Base-by-base conservation (phyloP, 2,329 filamentous ascomycete genomes). In the Coniochaeta prunicola region DNA sequence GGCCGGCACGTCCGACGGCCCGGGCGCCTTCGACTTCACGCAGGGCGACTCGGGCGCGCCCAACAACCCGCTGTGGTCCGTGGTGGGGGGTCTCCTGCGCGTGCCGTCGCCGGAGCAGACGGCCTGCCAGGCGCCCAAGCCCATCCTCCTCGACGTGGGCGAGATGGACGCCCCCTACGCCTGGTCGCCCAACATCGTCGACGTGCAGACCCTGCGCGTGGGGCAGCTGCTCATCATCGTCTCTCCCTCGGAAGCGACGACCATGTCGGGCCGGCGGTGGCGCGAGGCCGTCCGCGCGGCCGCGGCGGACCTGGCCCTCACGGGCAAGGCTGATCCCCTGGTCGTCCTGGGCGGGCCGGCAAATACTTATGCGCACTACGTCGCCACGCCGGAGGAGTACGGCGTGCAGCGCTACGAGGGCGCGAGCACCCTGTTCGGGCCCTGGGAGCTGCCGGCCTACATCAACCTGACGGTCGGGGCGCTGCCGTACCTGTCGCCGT, bases 191-290 rank as follows among this genome's bases (percentile, higher is more conserved):
- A 96, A 96, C 66, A 89, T 96, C 62, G 88, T 96, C 58, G 91
- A 97, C 69, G 81, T 96, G 28, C 92, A 96, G 71, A 76, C 90
- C 19, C 77, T 96, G 15, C 87, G 92, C 24, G 87, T 93, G 2
- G 92, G 92, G 2, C 90, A 96, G 67, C 76, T 96, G 55, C 77
- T 96, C 61, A 89, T 96, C 63, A 87, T 96, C 63, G 82, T 96
- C n/a, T 88, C 88, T 30, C 88, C 92, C 0, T 90, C 91, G 53
- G 92, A 97, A 73, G 91, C 90, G 1, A 94, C 90, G 0, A 96
- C 92, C 9, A 97, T 96, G 92, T 83, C 90, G 1, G 92, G 92
- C 1, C 84, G 92, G 12, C 84, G 92, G 34, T 97, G 92, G 92
- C 89, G 88, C 66, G 78, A 83, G 60, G 87, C 90, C 1, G 78